phyloP scores from a whole-genome alignment of 345 rosid genomes.

The Camelina sativa region DNA sequence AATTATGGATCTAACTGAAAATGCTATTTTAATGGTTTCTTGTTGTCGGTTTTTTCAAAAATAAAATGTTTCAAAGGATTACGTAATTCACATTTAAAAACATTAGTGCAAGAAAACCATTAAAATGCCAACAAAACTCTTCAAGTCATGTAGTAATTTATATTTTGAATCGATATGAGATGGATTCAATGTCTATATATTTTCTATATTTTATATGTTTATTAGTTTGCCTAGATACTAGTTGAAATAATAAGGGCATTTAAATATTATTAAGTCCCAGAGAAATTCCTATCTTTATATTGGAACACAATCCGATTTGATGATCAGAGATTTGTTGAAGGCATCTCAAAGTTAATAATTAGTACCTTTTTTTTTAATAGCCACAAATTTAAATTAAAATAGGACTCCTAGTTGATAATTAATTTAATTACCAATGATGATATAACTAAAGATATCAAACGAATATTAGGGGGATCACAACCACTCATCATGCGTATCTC shows the following conservation, averaged over 20 bases:
- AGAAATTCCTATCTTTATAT: background rate
- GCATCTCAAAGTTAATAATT: constrained; percentile 7
- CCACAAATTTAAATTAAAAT: background rate
- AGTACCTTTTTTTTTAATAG: too few relatives aligned
- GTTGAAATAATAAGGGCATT: background rate
- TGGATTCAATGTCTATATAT: background rate
- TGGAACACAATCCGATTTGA: constrained; percentile 35
- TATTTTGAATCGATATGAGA: constrained; percentile 7
- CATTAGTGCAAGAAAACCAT: background rate
- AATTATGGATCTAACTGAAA: background rate
- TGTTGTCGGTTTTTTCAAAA: background rate
- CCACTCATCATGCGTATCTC: constrained; percentile 43
- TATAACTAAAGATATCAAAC: constrained; percentile 36
- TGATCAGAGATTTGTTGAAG: constrained; percentile 30
- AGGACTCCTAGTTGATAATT: background rate
- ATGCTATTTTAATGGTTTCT: background rate
- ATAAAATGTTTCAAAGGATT: background rate
- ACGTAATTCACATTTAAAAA: background rate
- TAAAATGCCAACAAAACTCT: background rate
- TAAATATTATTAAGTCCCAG: background rate
- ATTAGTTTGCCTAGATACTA: background rate
- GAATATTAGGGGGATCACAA: constrained; percentile 43
- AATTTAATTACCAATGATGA: constrained; percentile 19
- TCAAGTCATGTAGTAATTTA: background rate
- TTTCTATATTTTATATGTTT: background rate